Base-by-base conservation (phyloP, 1,284 basidiomycete species). In the Tilletia caries region DNA sequence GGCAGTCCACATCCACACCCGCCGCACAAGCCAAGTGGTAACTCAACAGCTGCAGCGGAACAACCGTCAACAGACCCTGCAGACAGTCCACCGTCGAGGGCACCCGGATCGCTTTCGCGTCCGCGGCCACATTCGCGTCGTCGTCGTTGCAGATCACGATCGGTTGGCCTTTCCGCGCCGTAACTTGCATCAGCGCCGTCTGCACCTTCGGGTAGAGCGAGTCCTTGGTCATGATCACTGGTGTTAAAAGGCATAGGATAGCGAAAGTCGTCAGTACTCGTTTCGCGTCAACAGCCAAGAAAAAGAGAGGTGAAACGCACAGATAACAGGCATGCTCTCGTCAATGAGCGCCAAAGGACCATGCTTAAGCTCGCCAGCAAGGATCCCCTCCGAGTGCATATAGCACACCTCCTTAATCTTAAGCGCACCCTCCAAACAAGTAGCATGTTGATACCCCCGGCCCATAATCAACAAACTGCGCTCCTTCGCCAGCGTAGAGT, bases 221-320 rank as follows among this genome's bases (percentile, higher is more conserved):
- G 86, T 99, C 96, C 81, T 93, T 91, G 60, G 96, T 98, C 95
- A 98, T 98, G 87, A 98, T 89, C 86, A 99, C 92, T 86, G 97
- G 94, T 76, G 96, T 92, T 10, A 73, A 73, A 48, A 69, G 46
- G 72, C n/a, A 44, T 64, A 32, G 46, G 29, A 62, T 58, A 44
- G 66, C 44, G 27, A 33, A 10, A 18, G 15, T 29, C 32, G 23
- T 6, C 8, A 32, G 3, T 23, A 15, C 0, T 5, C 23, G 6
- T 25, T 13, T 25, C 25, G 52, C 20, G 25, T 25, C 25, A 27
- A 54, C 43, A 50, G 27, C 15, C 25, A 13, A 5, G 27, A 23
- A 2, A 29, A 54, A 4, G 52, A 13, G n/a, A 27, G 15, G 27
- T 13, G 15, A 54, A 2, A 82, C 84, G 71, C 66, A 84, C 83